These are phyloP conservation scores for Ormosia semicastrata DNA, from an alignment of 306 rosid genomes.

Conservation along the genomic window DNA sequence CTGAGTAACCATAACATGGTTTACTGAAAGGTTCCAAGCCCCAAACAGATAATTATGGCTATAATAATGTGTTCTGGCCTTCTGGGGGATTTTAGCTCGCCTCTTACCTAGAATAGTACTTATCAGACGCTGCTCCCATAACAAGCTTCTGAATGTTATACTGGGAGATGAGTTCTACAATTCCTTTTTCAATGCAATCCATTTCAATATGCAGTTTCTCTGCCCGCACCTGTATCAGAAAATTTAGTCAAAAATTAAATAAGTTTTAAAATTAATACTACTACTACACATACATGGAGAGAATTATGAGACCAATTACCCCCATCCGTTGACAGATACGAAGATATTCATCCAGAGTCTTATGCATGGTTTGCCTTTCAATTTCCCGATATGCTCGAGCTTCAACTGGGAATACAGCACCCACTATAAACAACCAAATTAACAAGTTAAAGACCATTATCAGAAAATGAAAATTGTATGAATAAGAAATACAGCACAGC, in stretches of 20 bases:
- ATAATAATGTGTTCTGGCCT: neutral
- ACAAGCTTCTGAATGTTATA: slow-evolving; percentile 59
- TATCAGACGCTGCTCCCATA: slow-evolving; percentile 95
- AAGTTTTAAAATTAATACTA: neutral
- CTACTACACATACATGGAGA: neutral
- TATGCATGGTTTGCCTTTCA: slow-evolving; percentile 62
- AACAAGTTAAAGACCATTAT: neutral
- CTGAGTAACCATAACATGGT: neutral
- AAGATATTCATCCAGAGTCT: slow-evolving; percentile 58
- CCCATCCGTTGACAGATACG: slow-evolving; percentile 59
- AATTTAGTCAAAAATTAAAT: neutral
- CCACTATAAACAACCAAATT: slow-evolving; percentile 51
- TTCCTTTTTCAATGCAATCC: slow-evolving; percentile 73
- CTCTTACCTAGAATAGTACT: slow-evolving; percentile 60
- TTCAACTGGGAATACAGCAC: slow-evolving; percentile 64
- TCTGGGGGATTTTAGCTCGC: neutral
- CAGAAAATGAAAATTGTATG: neutral
- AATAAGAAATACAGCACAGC: neutral
- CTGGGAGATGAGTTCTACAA: slow-evolving; percentile 64
- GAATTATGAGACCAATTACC: slow-evolving; percentile 42
- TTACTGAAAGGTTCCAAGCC: neutral
- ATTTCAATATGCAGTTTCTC: slow-evolving; percentile 50
- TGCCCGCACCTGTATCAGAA: slow-evolving; percentile 49
- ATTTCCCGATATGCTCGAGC: slow-evolving; percentile 58
- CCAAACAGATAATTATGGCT: neutral